These are phyloP conservation scores for Neoboletus magnificus DNA, from an alignment of 768 basidiomycete species.

Conservation along the genomic window DNA sequence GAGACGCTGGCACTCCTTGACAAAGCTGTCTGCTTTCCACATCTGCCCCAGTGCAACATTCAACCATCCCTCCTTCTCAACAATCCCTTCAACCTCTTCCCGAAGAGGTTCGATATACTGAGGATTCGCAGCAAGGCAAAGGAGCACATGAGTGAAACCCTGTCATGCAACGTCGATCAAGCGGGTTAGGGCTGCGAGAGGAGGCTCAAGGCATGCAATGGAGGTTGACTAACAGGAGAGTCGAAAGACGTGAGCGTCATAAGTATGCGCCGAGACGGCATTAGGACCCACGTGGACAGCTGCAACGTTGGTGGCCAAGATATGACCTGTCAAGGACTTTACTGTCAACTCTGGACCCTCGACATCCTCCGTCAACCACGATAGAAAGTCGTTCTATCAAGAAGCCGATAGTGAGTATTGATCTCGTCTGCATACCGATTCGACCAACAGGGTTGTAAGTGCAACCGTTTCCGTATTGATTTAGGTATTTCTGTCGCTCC, in stretches of 20 bases:
- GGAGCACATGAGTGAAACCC: slow-evolving; percentile 25
- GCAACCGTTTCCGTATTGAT: no score
- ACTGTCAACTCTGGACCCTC: no score
- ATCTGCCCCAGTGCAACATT: slow-evolving; percentile 22
- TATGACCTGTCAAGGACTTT: no score
- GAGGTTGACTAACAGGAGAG: neutral
- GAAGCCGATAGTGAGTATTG: neutral
- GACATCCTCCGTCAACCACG: neutral
- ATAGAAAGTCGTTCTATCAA: no score
- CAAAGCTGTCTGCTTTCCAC: slow-evolving; percentile 40
- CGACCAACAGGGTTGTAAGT: no score
- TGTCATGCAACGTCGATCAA: slow-evolving; percentile 15
- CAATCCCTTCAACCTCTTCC: no score
- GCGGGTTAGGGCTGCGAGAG: neutral
- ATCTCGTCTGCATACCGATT: no score
- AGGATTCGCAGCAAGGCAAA: slow-evolving; percentile 36
- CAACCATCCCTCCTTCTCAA: no score
- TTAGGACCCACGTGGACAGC: neutral
- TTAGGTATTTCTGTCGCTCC: no score
- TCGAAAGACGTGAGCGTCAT: neutral
- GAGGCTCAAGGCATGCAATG: neutral
- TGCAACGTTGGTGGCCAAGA: neutral
- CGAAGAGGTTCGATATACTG: no score
- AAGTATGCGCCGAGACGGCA: no score
- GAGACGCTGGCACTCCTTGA: no score